phyloP scores from a whole-genome alignment of 116 monocot species.

The Phalaenopsis hybrid region DNA sequence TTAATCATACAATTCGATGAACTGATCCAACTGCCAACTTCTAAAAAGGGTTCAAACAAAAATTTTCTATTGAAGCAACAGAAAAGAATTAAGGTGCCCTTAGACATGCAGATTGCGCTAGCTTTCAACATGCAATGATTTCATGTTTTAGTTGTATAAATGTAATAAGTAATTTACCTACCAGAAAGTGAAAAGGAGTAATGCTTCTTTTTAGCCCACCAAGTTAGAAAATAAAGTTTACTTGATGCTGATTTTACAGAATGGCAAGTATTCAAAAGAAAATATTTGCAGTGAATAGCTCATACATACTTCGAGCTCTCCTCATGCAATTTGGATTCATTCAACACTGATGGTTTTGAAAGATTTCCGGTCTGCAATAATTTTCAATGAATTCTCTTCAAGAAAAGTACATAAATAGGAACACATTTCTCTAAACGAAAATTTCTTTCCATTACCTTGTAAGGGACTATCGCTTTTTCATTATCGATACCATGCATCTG shows the following conservation, averaged over 20 bases:
- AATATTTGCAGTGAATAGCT: background rate
- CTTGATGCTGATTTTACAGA: background rate
- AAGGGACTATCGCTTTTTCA: constrained; percentile 59
- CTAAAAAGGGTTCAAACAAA: background rate
- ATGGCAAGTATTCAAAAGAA: background rate
- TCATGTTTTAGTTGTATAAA: no score
- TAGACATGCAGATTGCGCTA: no score
- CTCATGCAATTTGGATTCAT: constrained; percentile 33
- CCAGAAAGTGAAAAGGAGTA: background rate
- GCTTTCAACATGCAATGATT: no score
- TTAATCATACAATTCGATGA: no score
- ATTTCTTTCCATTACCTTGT: constrained; percentile 36
- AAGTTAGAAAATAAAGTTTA: background rate
- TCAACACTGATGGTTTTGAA: constrained; percentile 26
- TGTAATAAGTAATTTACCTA: background rate
- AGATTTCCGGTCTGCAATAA: constrained; percentile 53
- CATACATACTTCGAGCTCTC: constrained; percentile 67
- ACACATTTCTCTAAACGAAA: background rate
- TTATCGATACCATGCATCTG: constrained; percentile 19
- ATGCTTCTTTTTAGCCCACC: background rate
- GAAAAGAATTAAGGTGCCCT: no score
- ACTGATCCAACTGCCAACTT: background rate
- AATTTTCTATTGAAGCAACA: no score
- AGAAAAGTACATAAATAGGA: background rate
- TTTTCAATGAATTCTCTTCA: constrained; percentile 1